Evolutionary conservation across 192 early-diverging fungal genomes (phyloP).

Genomic region (Umbelopsis isabellina): DNA sequence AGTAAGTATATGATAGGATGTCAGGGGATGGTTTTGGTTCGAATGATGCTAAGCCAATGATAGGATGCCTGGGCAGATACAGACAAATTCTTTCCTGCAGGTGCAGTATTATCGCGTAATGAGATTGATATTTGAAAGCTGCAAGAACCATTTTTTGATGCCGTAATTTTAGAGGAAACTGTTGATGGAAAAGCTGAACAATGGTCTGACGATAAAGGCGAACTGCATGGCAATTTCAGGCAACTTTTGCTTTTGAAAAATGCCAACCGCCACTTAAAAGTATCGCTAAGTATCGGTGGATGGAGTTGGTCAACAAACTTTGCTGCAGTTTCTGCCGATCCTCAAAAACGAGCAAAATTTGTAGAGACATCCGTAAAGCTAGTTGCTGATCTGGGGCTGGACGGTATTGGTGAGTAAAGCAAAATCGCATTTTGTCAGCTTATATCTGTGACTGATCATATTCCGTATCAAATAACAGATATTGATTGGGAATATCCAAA

Average conservation of each 20-base stretch:
- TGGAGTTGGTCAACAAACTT: conserved; percentile 80
- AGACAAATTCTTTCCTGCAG: conserved; percentile 57
- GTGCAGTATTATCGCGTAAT: background rate
- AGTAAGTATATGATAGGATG: conserved; percentile 11
- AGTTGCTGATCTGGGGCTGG: conserved; percentile 52
- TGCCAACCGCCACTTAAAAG: conserved; percentile 66
- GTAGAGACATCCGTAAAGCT: conserved; percentile 51
- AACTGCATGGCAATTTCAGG: conserved; percentile 63
- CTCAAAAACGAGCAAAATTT: conserved; percentile 59
- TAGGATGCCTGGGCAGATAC: conserved; percentile 79
- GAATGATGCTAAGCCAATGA: background rate
- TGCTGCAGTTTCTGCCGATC: conserved; percentile 58
- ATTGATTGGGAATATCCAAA: conserved; percentile 85
- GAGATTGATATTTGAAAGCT: background rate
- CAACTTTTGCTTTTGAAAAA: conserved; percentile 71
- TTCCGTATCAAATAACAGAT: conserved; percentile 33
- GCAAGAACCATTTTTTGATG: background rate
- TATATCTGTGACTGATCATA: background rate
- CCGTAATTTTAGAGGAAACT: conserved; percentile 26
- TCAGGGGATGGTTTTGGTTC: background rate
- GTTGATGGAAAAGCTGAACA: conserved; percentile 52
- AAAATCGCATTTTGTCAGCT: background rate
- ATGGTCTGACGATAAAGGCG: conserved; percentile 58
- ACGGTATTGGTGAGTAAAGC: conserved; percentile 51
- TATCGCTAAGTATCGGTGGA: conserved; percentile 76